These are phyloP conservation scores for Elaphomyces granulatus DNA, from an alignment of 495 filamentous ascomycete genomes.

Conservation along the genomic window DNA sequence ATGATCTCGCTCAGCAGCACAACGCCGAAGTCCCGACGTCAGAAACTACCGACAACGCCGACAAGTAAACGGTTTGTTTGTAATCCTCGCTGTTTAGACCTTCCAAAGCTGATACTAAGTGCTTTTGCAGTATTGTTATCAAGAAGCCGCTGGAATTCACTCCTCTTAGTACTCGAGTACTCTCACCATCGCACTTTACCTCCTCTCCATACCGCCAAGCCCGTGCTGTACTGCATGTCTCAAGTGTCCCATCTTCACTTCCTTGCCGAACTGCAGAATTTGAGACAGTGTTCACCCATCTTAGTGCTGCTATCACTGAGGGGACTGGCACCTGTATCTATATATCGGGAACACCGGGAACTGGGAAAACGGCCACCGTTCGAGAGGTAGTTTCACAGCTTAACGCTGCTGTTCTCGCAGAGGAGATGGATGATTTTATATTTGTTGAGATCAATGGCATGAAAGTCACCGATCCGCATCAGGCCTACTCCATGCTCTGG, in stretches of 20 bases:
- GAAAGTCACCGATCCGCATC: conserved; percentile 97
- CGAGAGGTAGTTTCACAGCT: conserved; percentile 87
- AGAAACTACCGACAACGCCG: conserved; percentile 49
- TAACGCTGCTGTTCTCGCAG: conserved; percentile 65
- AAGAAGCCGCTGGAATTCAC: conserved; percentile 95
- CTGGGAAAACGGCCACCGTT: conserved; percentile 95
- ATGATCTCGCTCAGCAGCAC: conserved; percentile 34
- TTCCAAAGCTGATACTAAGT: neutral
- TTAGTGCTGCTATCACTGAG: conserved; percentile 87
- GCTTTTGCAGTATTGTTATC: conserved; percentile 45
- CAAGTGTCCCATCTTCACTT: conserved; percentile 72
- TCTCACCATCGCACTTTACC: conserved; percentile 63
- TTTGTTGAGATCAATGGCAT: conserved; percentile 99
- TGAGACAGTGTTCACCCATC: conserved; percentile 76
- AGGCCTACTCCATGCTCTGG: conserved; percentile 92
- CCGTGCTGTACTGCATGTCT: conserved; percentile 79
- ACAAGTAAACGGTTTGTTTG: conserved; percentile 45
- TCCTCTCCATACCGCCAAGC: conserved; percentile 86
- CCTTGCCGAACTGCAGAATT: conserved; percentile 93
- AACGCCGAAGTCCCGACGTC: conserved; percentile 42
- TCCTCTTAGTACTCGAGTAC: conserved; percentile 71
- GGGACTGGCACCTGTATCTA: conserved; percentile 94
- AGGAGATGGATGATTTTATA: conserved; percentile 97
- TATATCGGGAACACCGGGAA: conserved; percentile 98
- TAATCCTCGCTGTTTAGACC: neutral